Base-by-base conservation (phyloP, 2,329 filamentous ascomycete genomes). In the Ascochyta koolunga region DNA sequence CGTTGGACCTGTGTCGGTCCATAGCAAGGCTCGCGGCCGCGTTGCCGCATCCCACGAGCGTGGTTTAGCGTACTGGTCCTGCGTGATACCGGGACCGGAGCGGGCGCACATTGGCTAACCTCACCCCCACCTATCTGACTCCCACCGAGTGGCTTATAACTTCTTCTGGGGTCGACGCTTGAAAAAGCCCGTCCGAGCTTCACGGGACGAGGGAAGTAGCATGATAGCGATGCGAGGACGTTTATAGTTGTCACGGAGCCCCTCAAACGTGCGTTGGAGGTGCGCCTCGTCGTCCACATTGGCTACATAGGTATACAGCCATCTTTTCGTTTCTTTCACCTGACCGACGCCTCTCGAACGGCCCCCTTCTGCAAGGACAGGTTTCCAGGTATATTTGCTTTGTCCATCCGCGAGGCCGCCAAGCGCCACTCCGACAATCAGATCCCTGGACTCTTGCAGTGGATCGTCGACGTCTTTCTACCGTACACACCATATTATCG, bases 81-180 rank as follows among this genome's bases (percentile, higher is more conserved):
- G 59, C 62, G 48, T 56, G 57, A 56, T 58, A 54, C 45, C 54
- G 48, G 44, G 52, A 33, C 48, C 59, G 54, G 62, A 54, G 59
- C 61, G 44, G 50, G 54, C 39, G 39, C 24, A 56, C 54, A 70
- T 68, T 71, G 67, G 68, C 69, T 64, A 55, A 57, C 39, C 35
- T 38, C 45, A 54, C 55, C 45, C 37, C 42, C 57, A 58, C 58
- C 50, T 69, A 67, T 68, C 65, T 65, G 55, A 61, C 66, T 64
- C 67, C 68, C 68, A 66, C 67, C 59, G 51, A 47, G 33, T 49
- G 45, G 45, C 45, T 54, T 45, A 54, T 61, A 66, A 61, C 61
- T 63, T 63, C 59, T 46, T 48, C 52, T 55, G 45, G 57, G 46
- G 49, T 56, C 54, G 54, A 60, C 56, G 58, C 61, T 58, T 54